phyloP scores from a whole-genome alignment of 352 stramenopile genomes.

The Globisporangium uncinulatum region DNA sequence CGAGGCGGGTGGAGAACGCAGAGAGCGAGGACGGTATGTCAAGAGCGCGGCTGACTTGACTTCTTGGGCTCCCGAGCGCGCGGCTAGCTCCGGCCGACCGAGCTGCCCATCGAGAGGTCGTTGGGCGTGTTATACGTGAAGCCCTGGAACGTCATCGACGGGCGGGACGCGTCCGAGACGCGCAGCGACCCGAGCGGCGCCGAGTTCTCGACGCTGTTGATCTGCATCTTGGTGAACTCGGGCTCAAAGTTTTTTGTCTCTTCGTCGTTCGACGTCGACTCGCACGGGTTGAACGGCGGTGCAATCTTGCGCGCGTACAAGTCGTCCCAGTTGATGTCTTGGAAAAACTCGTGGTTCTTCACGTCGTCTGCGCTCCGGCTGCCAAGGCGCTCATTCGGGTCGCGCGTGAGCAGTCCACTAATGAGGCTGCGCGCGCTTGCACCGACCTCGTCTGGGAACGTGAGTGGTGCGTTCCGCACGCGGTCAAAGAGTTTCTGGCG shows the following conservation, averaged over 20 bases:
- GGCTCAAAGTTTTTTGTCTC: conserved; percentile 88
- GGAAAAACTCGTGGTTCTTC: conserved; percentile 85
- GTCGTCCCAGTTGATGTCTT: conserved; percentile 73
- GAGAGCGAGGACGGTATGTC: neutral
- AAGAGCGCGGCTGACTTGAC: neutral
- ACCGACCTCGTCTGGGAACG: conserved; percentile 84
- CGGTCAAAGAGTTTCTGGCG: conserved; percentile 90
- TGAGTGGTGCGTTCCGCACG: conserved; percentile 83
- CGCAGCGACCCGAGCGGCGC: conserved; percentile 47
- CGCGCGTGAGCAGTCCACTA: conserved; percentile 66
- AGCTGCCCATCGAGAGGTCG: conserved; percentile 72
- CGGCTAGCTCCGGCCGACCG: conserved; percentile 50
- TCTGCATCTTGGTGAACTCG: conserved; percentile 89
- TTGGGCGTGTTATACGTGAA: conserved; percentile 90
- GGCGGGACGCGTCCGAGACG: conserved; percentile 69
- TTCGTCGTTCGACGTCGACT: conserved; percentile 42
- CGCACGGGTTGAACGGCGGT: conserved; percentile 85
- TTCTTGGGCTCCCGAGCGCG: neutral
- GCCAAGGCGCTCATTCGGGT: conserved; percentile 75
- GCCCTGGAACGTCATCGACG: conserved; percentile 86
- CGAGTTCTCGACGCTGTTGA: conserved; percentile 82
- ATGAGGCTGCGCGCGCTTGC: conserved; percentile 76
- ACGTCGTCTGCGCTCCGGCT: conserved; percentile 75
- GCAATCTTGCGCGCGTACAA: conserved; percentile 79
- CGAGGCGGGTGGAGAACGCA: neutral